Percentiles rank a stretch among this genome's conserved stretches.
Conservation (phyloP, 306 rosid genomes). For the Castanopsis chinensis region DNA sequence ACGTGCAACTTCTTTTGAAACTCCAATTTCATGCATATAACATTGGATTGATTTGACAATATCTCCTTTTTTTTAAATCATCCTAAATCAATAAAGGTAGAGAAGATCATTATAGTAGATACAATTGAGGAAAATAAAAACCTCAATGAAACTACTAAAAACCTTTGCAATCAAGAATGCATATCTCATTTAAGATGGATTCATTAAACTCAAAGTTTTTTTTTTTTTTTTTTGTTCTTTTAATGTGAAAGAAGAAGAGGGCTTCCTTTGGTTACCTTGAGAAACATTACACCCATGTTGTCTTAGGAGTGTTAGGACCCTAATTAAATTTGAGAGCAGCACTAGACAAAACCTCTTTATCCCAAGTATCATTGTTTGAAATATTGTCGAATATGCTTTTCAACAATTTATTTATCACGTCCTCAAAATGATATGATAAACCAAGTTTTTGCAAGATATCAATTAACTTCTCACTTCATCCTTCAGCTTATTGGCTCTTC, state of each 20-base stretch:
- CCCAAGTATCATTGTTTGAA: no score
- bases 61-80: constrained; percentile 18
- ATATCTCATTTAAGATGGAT: not conserved
- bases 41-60: constrained; percentile 28
- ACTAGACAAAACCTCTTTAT: no score
- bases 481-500: not conserved
- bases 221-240: not conserved
- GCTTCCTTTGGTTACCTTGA: not conserved
- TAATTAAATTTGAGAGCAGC: no score
- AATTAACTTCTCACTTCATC: constrained; percentile 8
- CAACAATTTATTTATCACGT: not conserved
- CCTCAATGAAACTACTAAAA: no score
- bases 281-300: no score
- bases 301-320: no score
- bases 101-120: not conserved
- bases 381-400: no score
- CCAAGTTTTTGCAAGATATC: constrained; percentile 23
- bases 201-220: not conserved
- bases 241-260: not conserved
- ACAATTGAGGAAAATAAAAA: not conserved
- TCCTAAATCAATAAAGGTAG: not conserved
- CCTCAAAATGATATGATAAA: constrained; percentile 13
- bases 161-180: no score
- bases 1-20: no score
- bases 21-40: constrained; percentile 34